Conservation (phyloP, 306 rosid genomes). For the Vigna unguiculata region DNA sequence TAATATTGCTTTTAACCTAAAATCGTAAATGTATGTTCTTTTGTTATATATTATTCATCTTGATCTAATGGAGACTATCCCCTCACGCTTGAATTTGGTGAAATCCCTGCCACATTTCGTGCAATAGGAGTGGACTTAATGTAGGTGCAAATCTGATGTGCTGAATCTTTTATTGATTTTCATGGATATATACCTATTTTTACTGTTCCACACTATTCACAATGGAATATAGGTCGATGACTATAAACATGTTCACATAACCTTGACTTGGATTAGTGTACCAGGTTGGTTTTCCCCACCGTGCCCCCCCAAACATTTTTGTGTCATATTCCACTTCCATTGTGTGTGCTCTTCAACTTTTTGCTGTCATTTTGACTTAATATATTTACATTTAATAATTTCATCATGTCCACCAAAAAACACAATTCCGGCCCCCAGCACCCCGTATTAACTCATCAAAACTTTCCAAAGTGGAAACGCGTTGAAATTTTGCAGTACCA, state of each 20-base stretch:
- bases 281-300: conserved; percentile 44
- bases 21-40: no score
- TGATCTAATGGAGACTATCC: no score
- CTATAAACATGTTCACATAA: conserved; percentile 51
- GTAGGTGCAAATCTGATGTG: not conserved
- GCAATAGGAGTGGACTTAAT: conserved; percentile 32
- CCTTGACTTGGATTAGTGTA: conserved; percentile 51
- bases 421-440: conserved; percentile 4
- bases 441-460: conserved; percentile 32
- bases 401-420: conserved; percentile 37
- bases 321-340: conserved; percentile 69
- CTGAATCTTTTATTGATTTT: conserved; percentile 31
- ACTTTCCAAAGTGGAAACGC: conserved; percentile 40
- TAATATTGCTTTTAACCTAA: no score
- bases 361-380: conserved; percentile 35
- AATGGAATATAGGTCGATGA: conserved; percentile 53
- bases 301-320: conserved; percentile 38
- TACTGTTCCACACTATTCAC: conserved; percentile 38
- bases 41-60: no score
- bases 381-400: conserved; percentile 8
- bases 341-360: conserved; percentile 44
- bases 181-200: conserved; percentile 36
- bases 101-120: conserved; percentile 52
- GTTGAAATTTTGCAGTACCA: conserved; percentile 49
- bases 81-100: no score